phyloP scores from a whole-genome alignment of 176 grass and related monocot species.

The Melocanna baccifera region DNA sequence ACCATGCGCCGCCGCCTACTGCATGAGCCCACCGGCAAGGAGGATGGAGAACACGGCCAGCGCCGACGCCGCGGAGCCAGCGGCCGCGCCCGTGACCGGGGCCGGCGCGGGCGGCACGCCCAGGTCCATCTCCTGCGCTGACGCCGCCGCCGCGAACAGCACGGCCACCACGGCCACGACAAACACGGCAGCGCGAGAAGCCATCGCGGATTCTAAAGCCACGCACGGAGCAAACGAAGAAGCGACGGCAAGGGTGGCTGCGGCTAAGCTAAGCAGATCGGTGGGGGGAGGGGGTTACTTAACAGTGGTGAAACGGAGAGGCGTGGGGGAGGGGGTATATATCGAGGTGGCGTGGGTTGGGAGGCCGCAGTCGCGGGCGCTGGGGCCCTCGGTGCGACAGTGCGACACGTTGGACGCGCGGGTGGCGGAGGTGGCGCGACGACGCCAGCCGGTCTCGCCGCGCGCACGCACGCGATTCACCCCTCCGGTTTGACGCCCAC shows the following conservation, averaged over 20 bases:
- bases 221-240: not conserved
- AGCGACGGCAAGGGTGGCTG: not conserved
- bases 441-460: not conserved
- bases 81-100: slow-evolving; percentile 47
- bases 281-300: not conserved
- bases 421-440: slow-evolving; percentile 39
- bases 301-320: not conserved
- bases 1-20: slow-evolving; percentile 33
- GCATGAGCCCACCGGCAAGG: slow-evolving; percentile 44
- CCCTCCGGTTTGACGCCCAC: slow-evolving; percentile 28
- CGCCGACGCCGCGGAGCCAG: slow-evolving; percentile 30
- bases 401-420: slow-evolving; percentile 39
- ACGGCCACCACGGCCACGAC: slow-evolving; percentile 38
- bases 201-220: slow-evolving; percentile 33
- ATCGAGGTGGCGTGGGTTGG: slow-evolving; percentile 30
- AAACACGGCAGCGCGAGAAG: slow-evolving; percentile 40
- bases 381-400: no score
- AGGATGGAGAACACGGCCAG: slow-evolving; percentile 52
- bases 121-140: slow-evolving; percentile 46
- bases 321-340: slow-evolving; percentile 20
- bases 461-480: slow-evolving; percentile 11
- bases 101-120: slow-evolving; percentile 46
- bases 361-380: slow-evolving; percentile 1
- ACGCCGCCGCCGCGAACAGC: slow-evolving; percentile 49
- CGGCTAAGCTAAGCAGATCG: not conserved